phyloP scores from a whole-genome alignment of 257 asterid species.

The Solanum verrucosum region DNA sequence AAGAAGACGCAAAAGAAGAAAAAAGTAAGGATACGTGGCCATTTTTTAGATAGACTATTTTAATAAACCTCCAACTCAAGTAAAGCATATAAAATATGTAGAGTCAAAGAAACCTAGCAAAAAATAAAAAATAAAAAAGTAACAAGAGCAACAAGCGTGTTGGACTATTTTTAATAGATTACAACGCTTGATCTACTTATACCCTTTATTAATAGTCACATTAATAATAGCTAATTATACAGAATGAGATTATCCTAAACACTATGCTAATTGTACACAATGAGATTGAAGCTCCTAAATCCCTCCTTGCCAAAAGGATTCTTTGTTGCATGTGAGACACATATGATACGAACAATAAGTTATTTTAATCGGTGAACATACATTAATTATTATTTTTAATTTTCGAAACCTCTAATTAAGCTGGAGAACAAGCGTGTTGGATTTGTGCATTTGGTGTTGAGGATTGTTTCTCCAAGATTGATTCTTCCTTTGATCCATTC shows the following conservation, averaged over 20 bases:
- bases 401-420: not conserved
- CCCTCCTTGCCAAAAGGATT: not conserved
- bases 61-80: rapidly evolving
- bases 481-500: conserved; percentile 5
- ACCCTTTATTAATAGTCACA: not conserved
- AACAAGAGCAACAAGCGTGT: no score
- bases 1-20: no score
- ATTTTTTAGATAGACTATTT: not conserved
- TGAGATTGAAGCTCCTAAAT: not conserved
- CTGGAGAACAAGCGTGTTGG: not conserved
- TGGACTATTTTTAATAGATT: no score
- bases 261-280: not conserved
- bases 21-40: no score
- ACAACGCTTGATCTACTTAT: no score
- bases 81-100: not conserved
- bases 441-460: not conserved
- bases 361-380: not conserved
- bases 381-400: not conserved
- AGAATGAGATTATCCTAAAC: not conserved
- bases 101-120: not conserved
- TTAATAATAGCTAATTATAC: not conserved
- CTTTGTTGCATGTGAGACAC: not conserved
- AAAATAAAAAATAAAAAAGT: no score
- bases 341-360: not conserved
- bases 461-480: not conserved